Percentiles rank a stretch among this genome's conserved stretches.
Conservation (phyloP, 208 protist genomes). For the Phytomonas serpens region DNA sequence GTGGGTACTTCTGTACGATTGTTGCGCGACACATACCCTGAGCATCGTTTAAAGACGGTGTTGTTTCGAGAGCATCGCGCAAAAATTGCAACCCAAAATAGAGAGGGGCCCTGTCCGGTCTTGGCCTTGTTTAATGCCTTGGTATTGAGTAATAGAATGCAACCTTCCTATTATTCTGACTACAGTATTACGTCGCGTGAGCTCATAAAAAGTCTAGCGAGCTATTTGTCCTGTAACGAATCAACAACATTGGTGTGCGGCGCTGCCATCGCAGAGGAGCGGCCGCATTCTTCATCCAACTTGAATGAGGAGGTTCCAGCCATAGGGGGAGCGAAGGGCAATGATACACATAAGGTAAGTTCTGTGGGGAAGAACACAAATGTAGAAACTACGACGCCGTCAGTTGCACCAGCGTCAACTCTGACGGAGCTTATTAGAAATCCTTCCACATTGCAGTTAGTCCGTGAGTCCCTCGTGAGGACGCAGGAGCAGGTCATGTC, state of each 20-base stretch:
- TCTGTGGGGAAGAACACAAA: background rate
- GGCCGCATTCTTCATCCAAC: background rate
- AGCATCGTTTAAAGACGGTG: slow-evolving; percentile 24
- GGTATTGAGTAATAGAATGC: slow-evolving; percentile 14
- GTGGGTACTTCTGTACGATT: background rate
- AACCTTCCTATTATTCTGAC: slow-evolving; percentile 2
- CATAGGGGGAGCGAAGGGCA: background rate
- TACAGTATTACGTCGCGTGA: slow-evolving; percentile 11
- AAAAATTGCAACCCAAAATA: slow-evolving; percentile 25
- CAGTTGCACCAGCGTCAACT: slow-evolving; percentile 1
- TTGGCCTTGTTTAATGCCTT: slow-evolving; percentile 37
- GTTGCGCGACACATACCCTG: background rate
- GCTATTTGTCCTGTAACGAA: slow-evolving; percentile 4
- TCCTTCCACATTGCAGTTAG: slow-evolving; percentile 2
- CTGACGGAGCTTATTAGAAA: slow-evolving; percentile 14
- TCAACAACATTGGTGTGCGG: background rate
- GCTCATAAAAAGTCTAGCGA: background rate
- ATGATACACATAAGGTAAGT: background rate
- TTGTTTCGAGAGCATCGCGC: slow-evolving; percentile 18
- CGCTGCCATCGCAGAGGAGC: background rate
- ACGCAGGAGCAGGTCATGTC: slow-evolving; percentile 8
- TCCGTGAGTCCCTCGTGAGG: slow-evolving; percentile 6
- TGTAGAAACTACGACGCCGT: background rate
- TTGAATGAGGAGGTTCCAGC: background rate
- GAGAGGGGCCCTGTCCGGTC: slow-evolving; percentile 35